Percentiles rank a stretch among this genome's conserved stretches.
phyloP scores from a whole-genome alignment of 2,329 filamentous ascomycete genomes.

The Neonectria magnoliae region DNA sequence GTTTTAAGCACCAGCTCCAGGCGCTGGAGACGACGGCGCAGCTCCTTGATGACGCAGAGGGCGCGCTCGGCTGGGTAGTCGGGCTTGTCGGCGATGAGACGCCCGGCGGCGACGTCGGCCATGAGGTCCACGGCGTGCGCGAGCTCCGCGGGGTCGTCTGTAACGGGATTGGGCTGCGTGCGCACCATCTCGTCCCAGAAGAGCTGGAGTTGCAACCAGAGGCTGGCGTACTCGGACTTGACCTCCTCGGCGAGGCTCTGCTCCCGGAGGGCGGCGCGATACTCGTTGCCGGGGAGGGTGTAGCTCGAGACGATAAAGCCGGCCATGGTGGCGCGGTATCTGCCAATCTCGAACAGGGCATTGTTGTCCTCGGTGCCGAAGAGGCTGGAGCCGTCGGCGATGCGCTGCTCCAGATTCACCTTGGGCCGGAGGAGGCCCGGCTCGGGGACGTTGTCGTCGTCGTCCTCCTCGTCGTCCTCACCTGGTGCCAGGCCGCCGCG shows the following conservation, averaged over 20 bases:
- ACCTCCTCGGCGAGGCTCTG: conserved; percentile 4
- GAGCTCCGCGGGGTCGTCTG: neutral
- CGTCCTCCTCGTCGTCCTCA: no score
- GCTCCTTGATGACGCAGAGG: neutral
- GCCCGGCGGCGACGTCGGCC: conserved; percentile 16
- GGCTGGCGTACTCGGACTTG: conserved; percentile 9
- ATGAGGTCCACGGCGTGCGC: conserved; percentile 22
- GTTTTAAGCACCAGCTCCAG: conserved; percentile 15
- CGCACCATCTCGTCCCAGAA: conserved; percentile 32
- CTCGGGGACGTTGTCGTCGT: neutral
- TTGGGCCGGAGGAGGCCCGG: neutral
- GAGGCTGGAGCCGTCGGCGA: neutral
- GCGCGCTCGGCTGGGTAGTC: neutral
- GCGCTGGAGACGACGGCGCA: conserved; percentile 22
- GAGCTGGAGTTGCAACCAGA: conserved; percentile 26
- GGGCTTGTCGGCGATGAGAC: conserved; percentile 2
- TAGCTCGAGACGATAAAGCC: conserved; percentile 17
- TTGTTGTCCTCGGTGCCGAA: neutral
- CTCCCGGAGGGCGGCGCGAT: neutral
- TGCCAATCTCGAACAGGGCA: neutral
- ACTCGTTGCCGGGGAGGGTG: conserved; percentile 1
- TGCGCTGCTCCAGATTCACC: conserved; percentile 2
- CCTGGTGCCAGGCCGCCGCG: neutral
- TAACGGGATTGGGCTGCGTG: conserved; percentile 31
- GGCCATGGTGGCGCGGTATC: conserved; percentile 1